Conservation (phyloP, 352 stramenopile species). For the Pythium guiyangense region DNA sequence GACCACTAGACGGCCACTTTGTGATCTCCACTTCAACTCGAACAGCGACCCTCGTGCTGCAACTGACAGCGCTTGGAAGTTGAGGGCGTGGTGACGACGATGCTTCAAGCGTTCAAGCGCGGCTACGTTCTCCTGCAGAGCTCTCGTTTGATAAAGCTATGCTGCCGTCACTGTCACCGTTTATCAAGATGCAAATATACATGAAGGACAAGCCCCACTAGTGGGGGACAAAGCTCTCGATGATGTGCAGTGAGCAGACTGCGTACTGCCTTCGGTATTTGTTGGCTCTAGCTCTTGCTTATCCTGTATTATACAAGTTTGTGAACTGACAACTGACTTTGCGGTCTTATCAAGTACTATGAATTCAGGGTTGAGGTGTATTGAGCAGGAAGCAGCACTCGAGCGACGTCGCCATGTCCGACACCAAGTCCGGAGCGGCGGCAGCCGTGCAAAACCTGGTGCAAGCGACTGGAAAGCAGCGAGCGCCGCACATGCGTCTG, state of each 20-base stretch:
- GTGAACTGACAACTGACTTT: not conserved
- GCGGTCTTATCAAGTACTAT: not conserved
- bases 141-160: not conserved
- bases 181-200: not conserved
- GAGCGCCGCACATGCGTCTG: no score
- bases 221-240: slow-evolving; percentile 13
- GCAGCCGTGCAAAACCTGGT: no score
- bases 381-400: no score
- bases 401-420: no score
- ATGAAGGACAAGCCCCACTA: no score
- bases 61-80: not conserved
- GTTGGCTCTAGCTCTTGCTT: slow-evolving; percentile 5
- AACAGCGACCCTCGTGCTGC: not conserved
- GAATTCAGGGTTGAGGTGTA: no score
- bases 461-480: no score
- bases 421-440: no score
- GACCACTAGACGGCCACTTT: no score
- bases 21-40: not conserved
- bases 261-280: slow-evolving; percentile 19
- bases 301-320: slow-evolving; percentile 13
- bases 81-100: not conserved
- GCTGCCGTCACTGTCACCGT: not conserved
- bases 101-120: not conserved
- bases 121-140: not conserved
- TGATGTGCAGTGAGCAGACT: slow-evolving; percentile 13